Conservation (phyloP, 2,329 filamentous ascomycete genomes). For the Sphaceloma murrayae region DNA sequence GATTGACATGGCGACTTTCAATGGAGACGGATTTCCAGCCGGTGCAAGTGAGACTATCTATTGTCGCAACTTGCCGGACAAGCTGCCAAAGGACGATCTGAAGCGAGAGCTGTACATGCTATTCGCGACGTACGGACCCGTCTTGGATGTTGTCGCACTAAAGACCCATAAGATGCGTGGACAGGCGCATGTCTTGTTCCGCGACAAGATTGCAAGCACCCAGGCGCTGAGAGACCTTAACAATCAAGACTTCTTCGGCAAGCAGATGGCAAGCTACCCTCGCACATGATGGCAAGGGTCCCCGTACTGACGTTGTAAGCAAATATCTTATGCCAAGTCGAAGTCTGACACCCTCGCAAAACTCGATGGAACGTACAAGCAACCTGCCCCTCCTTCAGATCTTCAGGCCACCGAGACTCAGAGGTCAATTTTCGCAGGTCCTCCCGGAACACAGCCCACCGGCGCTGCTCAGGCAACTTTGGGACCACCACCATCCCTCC, state of each 20-base stretch:
- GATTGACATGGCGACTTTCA: neutral
- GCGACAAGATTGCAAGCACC: slow-evolving; percentile 82
- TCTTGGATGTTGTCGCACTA: slow-evolving; percentile 83
- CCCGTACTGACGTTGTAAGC: slow-evolving; percentile 42
- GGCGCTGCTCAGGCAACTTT: slow-evolving; percentile 20
- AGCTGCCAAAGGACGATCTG: slow-evolving; percentile 81
- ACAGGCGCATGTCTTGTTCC: slow-evolving; percentile 86
- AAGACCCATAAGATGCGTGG: slow-evolving; percentile 90
- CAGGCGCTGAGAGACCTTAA: slow-evolving; percentile 87
- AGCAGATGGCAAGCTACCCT: slow-evolving; percentile 59
- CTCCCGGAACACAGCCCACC: slow-evolving; percentile 19
- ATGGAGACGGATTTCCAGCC: neutral
- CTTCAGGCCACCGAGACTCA: slow-evolving; percentile 54
- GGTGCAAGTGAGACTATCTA: slow-evolving; percentile 56
- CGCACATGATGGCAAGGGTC: neutral
- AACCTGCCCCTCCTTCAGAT: slow-evolving; percentile 41
- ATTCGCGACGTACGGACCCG: slow-evolving; percentile 85
- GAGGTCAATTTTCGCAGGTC: slow-evolving; percentile 55
- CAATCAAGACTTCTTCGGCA: slow-evolving; percentile 75
- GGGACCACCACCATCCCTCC: slow-evolving; percentile 29
- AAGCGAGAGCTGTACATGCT: slow-evolving; percentile 82
- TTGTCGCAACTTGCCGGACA: slow-evolving; percentile 77
- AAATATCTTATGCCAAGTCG: slow-evolving; percentile 81
- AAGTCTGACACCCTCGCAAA: slow-evolving; percentile 84
- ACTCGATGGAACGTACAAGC: slow-evolving; percentile 79